Conservation (phyloP, 306 rosid species). For the Lotus japonicus region DNA sequence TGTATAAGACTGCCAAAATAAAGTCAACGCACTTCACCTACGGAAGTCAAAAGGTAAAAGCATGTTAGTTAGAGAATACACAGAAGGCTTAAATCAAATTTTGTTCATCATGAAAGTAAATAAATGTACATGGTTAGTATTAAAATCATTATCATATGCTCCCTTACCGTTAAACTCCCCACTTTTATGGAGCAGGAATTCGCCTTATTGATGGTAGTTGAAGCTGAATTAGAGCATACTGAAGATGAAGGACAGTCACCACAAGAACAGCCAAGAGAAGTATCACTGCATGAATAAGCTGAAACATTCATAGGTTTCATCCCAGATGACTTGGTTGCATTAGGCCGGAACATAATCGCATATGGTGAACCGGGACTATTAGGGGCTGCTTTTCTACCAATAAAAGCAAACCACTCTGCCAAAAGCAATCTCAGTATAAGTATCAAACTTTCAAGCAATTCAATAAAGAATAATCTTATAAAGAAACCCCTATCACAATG, state of each 20-base stretch:
- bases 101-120: constrained; percentile 16
- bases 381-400: constrained; percentile 67
- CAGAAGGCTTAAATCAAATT: not conserved
- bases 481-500: constrained; percentile 16
- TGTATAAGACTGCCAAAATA: constrained; percentile 54
- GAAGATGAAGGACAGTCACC: constrained; percentile 93
- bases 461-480: constrained; percentile 5
- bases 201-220: constrained; percentile 38
- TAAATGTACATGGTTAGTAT: constrained; percentile 11
- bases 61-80: constrained; percentile 22
- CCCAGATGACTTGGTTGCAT: constrained; percentile 46
- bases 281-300: constrained; percentile 83
- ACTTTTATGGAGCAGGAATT: constrained; percentile 69
- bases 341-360: constrained; percentile 58
- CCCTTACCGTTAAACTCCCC: constrained; percentile 76
- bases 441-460: constrained; percentile 10
- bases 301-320: constrained; percentile 93
- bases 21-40: constrained; percentile 89
- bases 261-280: constrained; percentile 93
- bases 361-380: constrained; percentile 73
- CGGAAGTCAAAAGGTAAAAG: constrained; percentile 31
- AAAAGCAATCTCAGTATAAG: constrained; percentile 29
- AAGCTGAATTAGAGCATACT: constrained; percentile 58
- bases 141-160: constrained; percentile 11
- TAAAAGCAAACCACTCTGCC: constrained; percentile 90